Conservation (phyloP, 345 rosid genomes). For the Draba incana region DNA sequence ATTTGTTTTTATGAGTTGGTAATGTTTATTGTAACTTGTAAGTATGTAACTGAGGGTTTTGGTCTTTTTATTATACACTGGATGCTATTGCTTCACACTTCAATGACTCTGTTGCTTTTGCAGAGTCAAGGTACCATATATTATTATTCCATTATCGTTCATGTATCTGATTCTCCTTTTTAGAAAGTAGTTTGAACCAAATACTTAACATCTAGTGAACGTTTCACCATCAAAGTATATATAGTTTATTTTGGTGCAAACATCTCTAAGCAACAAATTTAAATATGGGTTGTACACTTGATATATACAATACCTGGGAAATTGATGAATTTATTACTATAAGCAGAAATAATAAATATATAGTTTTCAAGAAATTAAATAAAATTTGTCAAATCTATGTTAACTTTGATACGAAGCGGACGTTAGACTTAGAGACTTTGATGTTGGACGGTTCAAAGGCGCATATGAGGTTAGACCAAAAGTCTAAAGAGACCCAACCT, state of each 20-base stretch:
- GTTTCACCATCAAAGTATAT: too few species aligned
- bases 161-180: neutral
- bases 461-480: slow-evolving; percentile 34
- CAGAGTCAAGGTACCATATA: slow-evolving; percentile 32
- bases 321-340: neutral
- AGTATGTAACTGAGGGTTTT: neutral
- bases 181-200: neutral
- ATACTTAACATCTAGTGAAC: neutral
- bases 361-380: neutral
- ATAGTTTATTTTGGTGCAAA: neutral
- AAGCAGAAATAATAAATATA: neutral
- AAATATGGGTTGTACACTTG: neutral
- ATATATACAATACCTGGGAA: neutral
- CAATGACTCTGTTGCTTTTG: slow-evolving; percentile 31
- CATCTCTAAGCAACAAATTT: slow-evolving; percentile 2
- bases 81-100: slow-evolving; percentile 28
- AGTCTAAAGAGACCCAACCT: slow-evolving; percentile 25
- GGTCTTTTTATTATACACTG: slow-evolving; percentile 27
- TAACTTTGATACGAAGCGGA: slow-evolving; percentile 29
- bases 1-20: slow-evolving; percentile 16
- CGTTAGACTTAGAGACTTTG: slow-evolving; percentile 31
- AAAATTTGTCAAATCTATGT: slow-evolving; percentile 24
- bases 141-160: neutral
- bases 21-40: slow-evolving; percentile 5
- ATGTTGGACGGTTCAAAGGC: slow-evolving; percentile 32